Evolutionary conservation across 768 basidiomycete species (phyloP).

Genomic region (Pulveroboletus ravenelii): DNA sequence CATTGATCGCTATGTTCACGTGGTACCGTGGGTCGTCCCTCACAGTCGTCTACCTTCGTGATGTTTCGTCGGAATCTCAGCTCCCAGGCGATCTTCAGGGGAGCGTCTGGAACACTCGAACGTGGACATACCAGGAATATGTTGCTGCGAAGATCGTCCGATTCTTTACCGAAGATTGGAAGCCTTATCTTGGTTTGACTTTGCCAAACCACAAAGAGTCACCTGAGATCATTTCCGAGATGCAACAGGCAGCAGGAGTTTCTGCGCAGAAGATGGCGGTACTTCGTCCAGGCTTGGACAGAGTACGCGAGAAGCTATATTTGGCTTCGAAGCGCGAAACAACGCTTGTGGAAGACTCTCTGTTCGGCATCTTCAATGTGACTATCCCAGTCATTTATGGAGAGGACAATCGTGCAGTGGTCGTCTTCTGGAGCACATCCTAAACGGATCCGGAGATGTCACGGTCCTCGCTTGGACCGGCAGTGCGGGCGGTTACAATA

Average conservation of each 20-base stretch:
- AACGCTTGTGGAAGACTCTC: not conserved
- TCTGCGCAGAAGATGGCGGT: not conserved
- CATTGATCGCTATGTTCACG: not conserved
- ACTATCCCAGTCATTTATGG: not conserved
- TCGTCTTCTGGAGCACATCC: not conserved
- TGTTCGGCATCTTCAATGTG: not conserved
- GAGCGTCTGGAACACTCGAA: not conserved
- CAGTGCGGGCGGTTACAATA: not conserved
- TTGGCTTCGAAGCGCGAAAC: not conserved
- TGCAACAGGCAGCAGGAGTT: not conserved
- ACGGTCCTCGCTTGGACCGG: not conserved
- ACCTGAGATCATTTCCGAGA: not conserved
- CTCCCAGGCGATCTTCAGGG: not conserved
- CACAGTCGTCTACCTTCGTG: not conserved
- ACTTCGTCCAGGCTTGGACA: not conserved
- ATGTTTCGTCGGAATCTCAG: not conserved
- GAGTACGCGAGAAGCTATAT: not conserved
- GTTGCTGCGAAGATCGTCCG: not conserved
- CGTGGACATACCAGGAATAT: not conserved
- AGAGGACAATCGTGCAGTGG: not conserved
- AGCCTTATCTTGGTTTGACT: not conserved
- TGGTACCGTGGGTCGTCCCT: not conserved
- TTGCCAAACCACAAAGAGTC: not conserved
- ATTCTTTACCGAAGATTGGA: not conserved
- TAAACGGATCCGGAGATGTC: not conserved